Evolutionary conservation across 768 basidiomycete species (phyloP).

Genomic region (Tricholoma matsutake): DNA sequence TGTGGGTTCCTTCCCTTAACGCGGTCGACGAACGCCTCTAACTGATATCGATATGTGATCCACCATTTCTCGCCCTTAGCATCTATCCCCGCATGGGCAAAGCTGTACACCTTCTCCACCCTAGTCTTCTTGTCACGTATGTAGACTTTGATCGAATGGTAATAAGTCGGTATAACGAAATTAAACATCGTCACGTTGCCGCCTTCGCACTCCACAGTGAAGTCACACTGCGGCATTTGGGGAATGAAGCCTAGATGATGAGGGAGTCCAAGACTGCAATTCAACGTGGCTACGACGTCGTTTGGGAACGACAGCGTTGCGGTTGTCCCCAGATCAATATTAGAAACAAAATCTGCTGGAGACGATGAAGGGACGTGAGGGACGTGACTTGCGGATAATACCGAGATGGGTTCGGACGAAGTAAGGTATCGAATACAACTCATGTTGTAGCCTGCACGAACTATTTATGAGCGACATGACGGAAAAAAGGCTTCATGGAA

Average conservation of each 20-base stretch:
- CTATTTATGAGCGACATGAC: neutral
- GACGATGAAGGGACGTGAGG: constrained; percentile 24
- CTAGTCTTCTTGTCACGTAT: constrained; percentile 22
- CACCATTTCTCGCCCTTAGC: constrained; percentile 48
- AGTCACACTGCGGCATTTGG: constrained; percentile 27
- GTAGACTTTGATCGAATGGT: constrained; percentile 43
- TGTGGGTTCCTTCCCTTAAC: constrained; percentile 46
- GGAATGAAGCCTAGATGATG: constrained; percentile 31
- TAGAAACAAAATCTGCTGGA: constrained; percentile 17
- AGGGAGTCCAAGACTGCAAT: constrained; percentile 29
- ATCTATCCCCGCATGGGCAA: constrained; percentile 30
- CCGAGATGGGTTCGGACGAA: constrained; percentile 35
- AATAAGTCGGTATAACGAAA: constrained; percentile 8
- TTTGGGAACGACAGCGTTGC: constrained; percentile 27
- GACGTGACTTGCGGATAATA: constrained; percentile 33
- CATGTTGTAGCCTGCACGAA: constrained; percentile 40
- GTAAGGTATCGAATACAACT: constrained; percentile 43
- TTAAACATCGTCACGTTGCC: constrained; percentile 37
- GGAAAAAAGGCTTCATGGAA: neutral
- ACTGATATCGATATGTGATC: constrained; percentile 50
- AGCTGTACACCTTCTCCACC: constrained; percentile 42
- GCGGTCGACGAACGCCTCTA: constrained; percentile 61
- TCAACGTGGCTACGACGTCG: constrained; percentile 30
- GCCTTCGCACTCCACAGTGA: constrained; percentile 39
- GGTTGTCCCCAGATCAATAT: constrained; percentile 26